A percentile compares a stretch with the other conserved stretches of the same genome.
Conservation (phyloP, 305 asterid species). For the Coffea humblotiana region DNA sequence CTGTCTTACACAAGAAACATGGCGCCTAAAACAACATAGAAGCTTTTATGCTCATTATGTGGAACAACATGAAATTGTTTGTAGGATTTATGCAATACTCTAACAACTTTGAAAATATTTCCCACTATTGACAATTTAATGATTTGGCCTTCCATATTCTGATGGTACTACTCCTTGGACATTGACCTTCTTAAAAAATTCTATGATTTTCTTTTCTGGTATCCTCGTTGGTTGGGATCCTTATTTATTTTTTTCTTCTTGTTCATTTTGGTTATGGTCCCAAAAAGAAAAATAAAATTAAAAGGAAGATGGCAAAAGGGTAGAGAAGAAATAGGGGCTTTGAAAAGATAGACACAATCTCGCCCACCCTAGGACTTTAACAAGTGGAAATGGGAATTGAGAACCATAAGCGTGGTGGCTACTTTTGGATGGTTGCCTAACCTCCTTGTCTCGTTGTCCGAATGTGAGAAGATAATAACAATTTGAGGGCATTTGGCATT, state of each 20-base stretch:
- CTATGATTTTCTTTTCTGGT: background rate
- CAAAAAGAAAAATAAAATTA: background rate
- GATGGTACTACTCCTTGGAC: background rate
- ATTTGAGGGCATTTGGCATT: slow-evolving; percentile 18
- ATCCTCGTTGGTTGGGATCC: background rate
- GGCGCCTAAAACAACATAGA: too few species aligned
- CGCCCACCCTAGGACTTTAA: background rate
- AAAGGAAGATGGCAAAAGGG: background rate
- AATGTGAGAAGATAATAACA: slow-evolving; percentile 24
- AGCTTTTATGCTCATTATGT: too few species aligned
- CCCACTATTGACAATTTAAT: too few species aligned
- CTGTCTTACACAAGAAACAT: too few species aligned
- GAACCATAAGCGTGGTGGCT: slow-evolving; percentile 8
- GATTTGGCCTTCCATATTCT: background rate
- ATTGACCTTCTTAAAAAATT: background rate
- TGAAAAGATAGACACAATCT: slow-evolving; percentile 1
- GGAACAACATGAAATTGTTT: too few species aligned
- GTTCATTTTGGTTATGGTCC: too few species aligned
- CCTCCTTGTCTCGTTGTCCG: slow-evolving; percentile 22
- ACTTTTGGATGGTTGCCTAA: slow-evolving; percentile 21
- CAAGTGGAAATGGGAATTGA: background rate
- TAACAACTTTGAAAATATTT: too few species aligned
- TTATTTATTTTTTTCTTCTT: too few species aligned
- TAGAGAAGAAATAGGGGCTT: background rate
- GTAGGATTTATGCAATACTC: too few species aligned